These are phyloP conservation scores for Dichotomopilus funicola DNA, from an alignment of 2,329 filamentous ascomycete species.

Conservation along the genomic window DNA sequence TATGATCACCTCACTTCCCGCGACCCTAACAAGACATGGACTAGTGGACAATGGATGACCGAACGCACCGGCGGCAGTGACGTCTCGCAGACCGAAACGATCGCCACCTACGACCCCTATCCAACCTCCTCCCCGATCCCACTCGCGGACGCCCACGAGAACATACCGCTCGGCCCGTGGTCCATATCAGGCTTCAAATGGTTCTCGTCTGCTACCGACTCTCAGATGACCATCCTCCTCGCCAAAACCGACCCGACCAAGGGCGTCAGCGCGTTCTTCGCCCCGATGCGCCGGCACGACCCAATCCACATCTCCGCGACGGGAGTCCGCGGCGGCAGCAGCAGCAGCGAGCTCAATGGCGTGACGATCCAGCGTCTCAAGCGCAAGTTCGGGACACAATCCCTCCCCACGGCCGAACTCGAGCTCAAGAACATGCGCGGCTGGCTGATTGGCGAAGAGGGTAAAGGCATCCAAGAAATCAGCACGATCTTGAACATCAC, in stretches of 20 bases:
- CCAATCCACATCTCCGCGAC: conserved; percentile 22
- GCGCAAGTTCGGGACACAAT: conserved; percentile 63
- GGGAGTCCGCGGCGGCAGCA: conserved; percentile 30
- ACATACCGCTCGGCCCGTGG: conserved; percentile 48
- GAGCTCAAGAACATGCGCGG: conserved; percentile 57
- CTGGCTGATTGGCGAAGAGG: conserved; percentile 60
- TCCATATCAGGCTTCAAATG: conserved; percentile 63
- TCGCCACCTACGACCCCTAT: conserved; percentile 35
- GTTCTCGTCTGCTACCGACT: conserved; percentile 62
- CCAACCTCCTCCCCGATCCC: conserved; percentile 19
- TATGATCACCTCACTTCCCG: conserved; percentile 48
- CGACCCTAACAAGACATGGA: conserved; percentile 52
- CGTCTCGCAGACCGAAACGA: conserved; percentile 60
- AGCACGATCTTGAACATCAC: conserved; percentile 63
- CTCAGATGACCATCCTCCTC: conserved; percentile 57
- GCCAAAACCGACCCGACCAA: conserved; percentile 48
- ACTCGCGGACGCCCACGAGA: conserved; percentile 26
- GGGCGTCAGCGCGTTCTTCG: conserved; percentile 56
- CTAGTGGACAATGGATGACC: conserved; percentile 73
- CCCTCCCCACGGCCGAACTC: conserved; percentile 66
- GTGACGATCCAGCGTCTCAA: conserved; percentile 64
- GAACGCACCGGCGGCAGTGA: conserved; percentile 64
- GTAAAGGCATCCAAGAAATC: conserved; percentile 62
- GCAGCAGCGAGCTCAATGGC: conserved; percentile 52
- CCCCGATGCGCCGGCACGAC: conserved; percentile 49